A percentile compares a stretch with the other conserved stretches of the same genome.
These are phyloP conservation scores for Mycena haematopus DNA, from an alignment of 768 basidiomycete species.

Conservation along the genomic window DNA sequence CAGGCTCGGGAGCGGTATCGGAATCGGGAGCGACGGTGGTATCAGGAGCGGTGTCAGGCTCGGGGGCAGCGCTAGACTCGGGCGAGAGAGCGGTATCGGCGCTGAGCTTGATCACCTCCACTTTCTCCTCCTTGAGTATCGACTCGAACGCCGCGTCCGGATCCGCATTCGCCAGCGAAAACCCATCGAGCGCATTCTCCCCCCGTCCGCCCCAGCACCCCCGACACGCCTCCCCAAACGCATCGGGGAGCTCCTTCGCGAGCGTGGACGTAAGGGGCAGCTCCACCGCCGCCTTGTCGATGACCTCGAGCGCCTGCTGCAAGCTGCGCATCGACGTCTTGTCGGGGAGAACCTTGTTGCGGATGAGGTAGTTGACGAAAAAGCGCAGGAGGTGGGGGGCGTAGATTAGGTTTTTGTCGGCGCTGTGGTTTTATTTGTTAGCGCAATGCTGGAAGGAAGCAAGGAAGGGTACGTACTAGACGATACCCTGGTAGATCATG, in stretches of 20 bases:
- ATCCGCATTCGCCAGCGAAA: not conserved
- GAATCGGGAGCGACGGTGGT: too few species aligned
- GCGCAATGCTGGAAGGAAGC: not conserved
- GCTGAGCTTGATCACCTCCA: constrained; percentile 14
- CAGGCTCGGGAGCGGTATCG: too few species aligned
- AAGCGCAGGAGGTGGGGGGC: constrained; percentile 52
- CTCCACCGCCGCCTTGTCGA: constrained; percentile 9
- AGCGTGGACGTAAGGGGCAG: constrained; percentile 12
- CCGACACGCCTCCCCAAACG: constrained; percentile 11
- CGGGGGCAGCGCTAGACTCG: too few species aligned
- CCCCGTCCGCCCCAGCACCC: not conserved
- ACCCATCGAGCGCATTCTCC: not conserved
- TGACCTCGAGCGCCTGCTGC: constrained; percentile 9
- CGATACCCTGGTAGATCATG: constrained; percentile 69
- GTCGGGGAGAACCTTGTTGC: constrained; percentile 48
- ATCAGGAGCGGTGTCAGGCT: not conserved
- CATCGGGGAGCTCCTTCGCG: constrained; percentile 13
- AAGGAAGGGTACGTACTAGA: constrained; percentile 57
- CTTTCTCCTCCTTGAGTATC: constrained; percentile 17
- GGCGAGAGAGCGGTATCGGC: too few species aligned
- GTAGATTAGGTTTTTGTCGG: constrained; percentile 47
- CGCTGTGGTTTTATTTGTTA: constrained; percentile 36
- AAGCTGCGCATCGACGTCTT: constrained; percentile 9
- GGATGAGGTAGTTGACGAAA: constrained; percentile 53
- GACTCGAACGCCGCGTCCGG: constrained; percentile 23